phyloP scores from a whole-genome alignment of 805 yeast species.

The Wickerhamomyces queroliae region DNA sequence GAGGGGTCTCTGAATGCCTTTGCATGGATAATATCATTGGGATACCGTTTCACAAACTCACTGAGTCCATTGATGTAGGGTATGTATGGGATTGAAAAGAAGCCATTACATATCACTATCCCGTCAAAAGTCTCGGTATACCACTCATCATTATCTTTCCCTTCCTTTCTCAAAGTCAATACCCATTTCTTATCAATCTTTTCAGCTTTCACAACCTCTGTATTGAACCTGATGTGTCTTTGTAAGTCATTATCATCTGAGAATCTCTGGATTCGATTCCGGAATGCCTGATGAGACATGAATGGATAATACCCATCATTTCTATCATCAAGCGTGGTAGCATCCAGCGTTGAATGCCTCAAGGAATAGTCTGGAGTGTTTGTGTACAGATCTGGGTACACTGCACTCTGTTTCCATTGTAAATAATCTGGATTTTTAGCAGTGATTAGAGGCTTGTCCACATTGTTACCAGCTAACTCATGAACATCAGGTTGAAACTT shows the following conservation, averaged over 20 bases:
- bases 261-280: conserved; percentile 23
- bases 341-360: conserved; percentile 29
- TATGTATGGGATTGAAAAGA: conserved; percentile 47
- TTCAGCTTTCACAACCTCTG: conserved; percentile 33
- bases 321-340: conserved; percentile 11
- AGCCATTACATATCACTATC: conserved; percentile 54
- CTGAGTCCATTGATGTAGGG: conserved; percentile 47
- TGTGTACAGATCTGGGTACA: conserved; percentile 31
- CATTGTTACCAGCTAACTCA: conserved; percentile 17
- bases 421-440: conserved; percentile 24
- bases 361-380: conserved; percentile 32
- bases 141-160: conserved; percentile 29
- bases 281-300: conserved; percentile 30
- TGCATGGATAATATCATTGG: conserved; percentile 45
- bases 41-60: conserved; percentile 32
- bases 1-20: conserved; percentile 40
- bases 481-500: conserved; percentile 7
- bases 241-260: conserved; percentile 23
- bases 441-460: conserved; percentile 8
- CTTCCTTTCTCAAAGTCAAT: conserved; percentile 19
- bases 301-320: conserved; percentile 28
- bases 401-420: conserved; percentile 31
- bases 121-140: conserved; percentile 47
- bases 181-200: conserved; percentile 33
- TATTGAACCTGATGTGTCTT: conserved; percentile 29